Base-by-base conservation (phyloP, 768 basidiomycete species). In the Hericium coralloides region DNA sequence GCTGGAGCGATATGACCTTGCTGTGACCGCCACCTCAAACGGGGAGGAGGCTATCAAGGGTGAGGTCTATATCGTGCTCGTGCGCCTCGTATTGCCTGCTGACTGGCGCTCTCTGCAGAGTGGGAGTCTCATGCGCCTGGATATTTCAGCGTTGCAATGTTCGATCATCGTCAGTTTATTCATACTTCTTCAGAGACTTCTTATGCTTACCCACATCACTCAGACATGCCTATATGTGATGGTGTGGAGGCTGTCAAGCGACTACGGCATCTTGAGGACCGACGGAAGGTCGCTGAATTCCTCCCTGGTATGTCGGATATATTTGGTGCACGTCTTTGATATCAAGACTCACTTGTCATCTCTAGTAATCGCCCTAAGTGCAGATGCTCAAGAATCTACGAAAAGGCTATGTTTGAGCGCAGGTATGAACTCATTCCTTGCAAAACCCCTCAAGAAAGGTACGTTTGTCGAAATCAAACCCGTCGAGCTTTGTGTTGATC, bases 161-260 rank as follows among this genome's bases (percentile, higher is more conserved):
- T 89, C 61, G 87, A 89, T 62, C 86, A 89, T 66, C 87, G 85
- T 87, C 62, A 66, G 81, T 45, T n/a, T n/a, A 20, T 31, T 4
- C 37, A 26, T 37, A 49, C 43, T 26, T 22, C 12, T 26, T 53
- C 36, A 8, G 6, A 15, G 38, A 52, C 26, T 36, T 22, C 26
- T 23, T 47, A 6, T 17, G 59, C 51, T 58, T 31, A 18, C 31
- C 4, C 12, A 5, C 22, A 12, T n/a, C 20, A 2, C 9, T 5
- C 52, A 87, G 86, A 89, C 63, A 89, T 89, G 87, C 87, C 87
- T 2, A 73, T 89, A 52, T 87, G 84, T 59, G 87, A 89, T 63
- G 87, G 87, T 6, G 85, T 89, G 4, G 85, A 87, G 62, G 87
- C 87, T 7, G 77, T 83, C 31, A 87, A 87, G 67, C 77, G 81